Base-by-base conservation (phyloP, 129 eudicot species). In the Erigeron canadensis region DNA sequence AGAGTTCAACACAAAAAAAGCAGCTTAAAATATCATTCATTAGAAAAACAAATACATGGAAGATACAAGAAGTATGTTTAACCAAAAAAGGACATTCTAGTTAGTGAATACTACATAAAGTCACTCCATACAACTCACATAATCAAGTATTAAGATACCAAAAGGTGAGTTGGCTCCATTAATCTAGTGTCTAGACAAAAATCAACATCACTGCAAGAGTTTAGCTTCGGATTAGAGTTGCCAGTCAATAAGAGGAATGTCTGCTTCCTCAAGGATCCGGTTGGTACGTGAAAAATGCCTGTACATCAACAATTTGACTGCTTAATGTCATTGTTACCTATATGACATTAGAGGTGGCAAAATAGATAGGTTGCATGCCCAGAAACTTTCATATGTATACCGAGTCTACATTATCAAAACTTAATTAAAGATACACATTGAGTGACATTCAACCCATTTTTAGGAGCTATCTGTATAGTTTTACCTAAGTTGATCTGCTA, bases 271-370 rank as follows among this genome's bases (percentile, higher is more conserved):
- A 83, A 93, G 58, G 47, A 87, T 81, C 82, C 70, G 80, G 79
- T 93, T 93, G 50, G 96, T 82, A 19, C 80, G 87, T 58, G 98
- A 93, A 77, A 93, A 93, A 75, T 93, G 98, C 84, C 92, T 92
- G 95, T 50, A 48, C 69, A 51, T 3, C 37, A 44, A 38, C 8
- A 51, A 17, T 61, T 72, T 28, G 16, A 42, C 75, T 3, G 54
- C 59, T 69, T 19, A 46, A 17, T 59, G 43, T 7, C 44, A 19
- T 5, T 18, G 8, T 12, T 37, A 68, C 61, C 34, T 28, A 28
- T 50, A 60, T 50, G 60, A 60, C 55, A 10, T 19, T 15, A 19
- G 5, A 34, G 15, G 45, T 37, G 40, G 66, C 66, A 10, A 11
- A 37, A 61, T 7, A 38, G 45, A 15, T 7, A n/a, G 56, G 12